phyloP scores from a whole-genome alignment of 352 stramenopile genomes.

The Pythium grandisporangium region DNA sequence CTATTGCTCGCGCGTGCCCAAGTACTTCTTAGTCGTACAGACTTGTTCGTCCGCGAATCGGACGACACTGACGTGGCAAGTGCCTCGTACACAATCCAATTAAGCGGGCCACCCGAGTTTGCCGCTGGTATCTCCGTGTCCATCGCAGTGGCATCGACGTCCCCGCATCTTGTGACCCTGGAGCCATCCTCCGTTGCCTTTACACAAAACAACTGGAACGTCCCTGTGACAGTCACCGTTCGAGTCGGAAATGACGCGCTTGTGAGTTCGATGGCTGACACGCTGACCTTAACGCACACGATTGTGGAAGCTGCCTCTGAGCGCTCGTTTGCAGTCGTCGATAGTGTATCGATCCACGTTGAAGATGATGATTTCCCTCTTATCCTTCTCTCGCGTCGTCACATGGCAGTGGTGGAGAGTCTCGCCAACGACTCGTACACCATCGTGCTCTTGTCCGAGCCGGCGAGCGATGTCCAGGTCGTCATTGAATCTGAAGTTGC shows the following conservation, averaged over 20 bases:
- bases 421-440: conserved; percentile 43
- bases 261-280: conserved; percentile 5
- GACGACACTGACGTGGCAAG: not conserved
- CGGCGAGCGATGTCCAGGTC: conserved; percentile 23
- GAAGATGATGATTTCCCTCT: conserved; percentile 44
- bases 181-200: conserved; percentile 28
- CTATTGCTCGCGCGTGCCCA: conserved; percentile 24
- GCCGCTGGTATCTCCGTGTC: conserved; percentile 9
- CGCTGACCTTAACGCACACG: conserved; percentile 20
- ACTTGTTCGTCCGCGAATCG: conserved; percentile 11
- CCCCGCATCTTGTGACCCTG: conserved; percentile 9
- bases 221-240: conserved; percentile 17
- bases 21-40: conserved; percentile 21
- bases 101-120: conserved; percentile 29
- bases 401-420: conserved; percentile 30
- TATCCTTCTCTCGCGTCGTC: conserved; percentile 38
- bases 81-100: conserved; percentile 22
- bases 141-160: conserved; percentile 4
- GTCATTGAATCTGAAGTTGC: conserved; percentile 12
- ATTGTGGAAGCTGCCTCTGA: conserved; percentile 22
- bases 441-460: conserved; percentile 32
- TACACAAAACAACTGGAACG: conserved; percentile 32
- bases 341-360: conserved; percentile 26
- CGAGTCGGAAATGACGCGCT: conserved; percentile 14
- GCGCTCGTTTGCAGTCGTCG: conserved; percentile 19